Conservation (phyloP, 1,284 basidiomycete genomes). For the Vanrija humicola region DNA sequence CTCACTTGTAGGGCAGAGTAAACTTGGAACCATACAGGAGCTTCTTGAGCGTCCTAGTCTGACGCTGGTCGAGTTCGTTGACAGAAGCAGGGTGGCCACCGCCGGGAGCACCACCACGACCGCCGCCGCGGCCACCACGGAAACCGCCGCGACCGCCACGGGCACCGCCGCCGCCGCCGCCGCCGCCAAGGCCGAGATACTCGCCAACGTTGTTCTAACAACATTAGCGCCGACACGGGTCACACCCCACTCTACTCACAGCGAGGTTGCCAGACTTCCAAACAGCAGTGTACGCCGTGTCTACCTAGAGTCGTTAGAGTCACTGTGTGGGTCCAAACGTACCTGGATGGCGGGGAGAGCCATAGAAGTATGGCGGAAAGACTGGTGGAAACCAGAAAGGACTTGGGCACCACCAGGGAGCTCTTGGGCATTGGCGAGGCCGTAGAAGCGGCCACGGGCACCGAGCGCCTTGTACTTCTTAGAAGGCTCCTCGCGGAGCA, state of each 20-base stretch:
- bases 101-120: conserved; percentile 17
- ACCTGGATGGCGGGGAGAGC: conserved; percentile 32
- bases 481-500: conserved; percentile 42
- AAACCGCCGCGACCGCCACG: conserved; percentile 25
- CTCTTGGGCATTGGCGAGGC: neutral
- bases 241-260: conserved; percentile 19
- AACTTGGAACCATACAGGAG: conserved; percentile 40
- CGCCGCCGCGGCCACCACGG: conserved; percentile 17
- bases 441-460: conserved; percentile 42
- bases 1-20: conserved; percentile 25
- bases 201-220: conserved; percentile 28
- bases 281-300: conserved; percentile 48
- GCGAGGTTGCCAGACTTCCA: conserved; percentile 38
- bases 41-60: conserved; percentile 38
- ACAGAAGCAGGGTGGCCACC: conserved; percentile 17
- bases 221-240: conserved; percentile 4
- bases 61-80: conserved; percentile 23
- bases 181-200: conserved; percentile 33
- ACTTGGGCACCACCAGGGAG: no score
- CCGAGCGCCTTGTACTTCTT: conserved; percentile 39
- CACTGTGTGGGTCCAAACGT: no score
- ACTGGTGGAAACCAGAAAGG: no score
- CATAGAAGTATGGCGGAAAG: conserved; percentile 35
- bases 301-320: conserved; percentile 15
- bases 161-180: conserved; percentile 30